phyloP scores from a whole-genome alignment of 345 rosid species.

The Eucalyptus virginea region DNA sequence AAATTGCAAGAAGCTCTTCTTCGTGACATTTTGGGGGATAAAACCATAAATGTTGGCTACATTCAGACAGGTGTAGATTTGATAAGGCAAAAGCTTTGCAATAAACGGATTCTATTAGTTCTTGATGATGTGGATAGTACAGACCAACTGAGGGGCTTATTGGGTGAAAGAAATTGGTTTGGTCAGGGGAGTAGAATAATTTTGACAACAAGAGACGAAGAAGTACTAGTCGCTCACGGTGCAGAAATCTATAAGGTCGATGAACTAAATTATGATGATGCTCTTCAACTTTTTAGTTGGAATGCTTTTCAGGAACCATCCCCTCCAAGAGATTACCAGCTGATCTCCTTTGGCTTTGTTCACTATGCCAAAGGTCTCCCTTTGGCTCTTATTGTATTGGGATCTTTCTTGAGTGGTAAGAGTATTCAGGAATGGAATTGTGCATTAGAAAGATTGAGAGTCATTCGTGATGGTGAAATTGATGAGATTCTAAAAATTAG shows the following conservation, averaged over 20 bases:
- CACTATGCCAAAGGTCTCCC: slow-evolving; percentile 1
- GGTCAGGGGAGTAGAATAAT: slow-evolving; percentile 7
- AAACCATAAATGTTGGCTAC: neutral
- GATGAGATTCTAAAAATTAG: neutral
- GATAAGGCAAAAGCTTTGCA: neutral
- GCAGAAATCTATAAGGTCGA: neutral
- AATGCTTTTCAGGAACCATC: neutral
- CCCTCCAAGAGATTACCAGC: neutral
- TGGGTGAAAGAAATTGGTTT: neutral
- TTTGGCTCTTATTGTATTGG: neutral
- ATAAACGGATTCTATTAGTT: slow-evolving; percentile 1
- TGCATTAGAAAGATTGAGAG: neutral
- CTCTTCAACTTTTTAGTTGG: slow-evolving; percentile 4
- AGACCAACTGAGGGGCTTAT: neutral
- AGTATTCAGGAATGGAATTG: neutral
- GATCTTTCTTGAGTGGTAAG: neutral
- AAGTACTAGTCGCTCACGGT: neutral
- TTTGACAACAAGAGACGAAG: neutral
- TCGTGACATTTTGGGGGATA: neutral
- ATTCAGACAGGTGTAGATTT: neutral
- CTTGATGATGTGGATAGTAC: slow-evolving; percentile 10
- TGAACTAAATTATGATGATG: neutral
- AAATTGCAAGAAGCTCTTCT: slow-evolving; percentile 6
- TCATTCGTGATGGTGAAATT: neutral
- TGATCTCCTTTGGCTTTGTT: neutral